These are phyloP conservation scores for Lanmaoa pseudosensibilis DNA, from an alignment of 768 basidiomycete genomes.

Conservation along the genomic window DNA sequence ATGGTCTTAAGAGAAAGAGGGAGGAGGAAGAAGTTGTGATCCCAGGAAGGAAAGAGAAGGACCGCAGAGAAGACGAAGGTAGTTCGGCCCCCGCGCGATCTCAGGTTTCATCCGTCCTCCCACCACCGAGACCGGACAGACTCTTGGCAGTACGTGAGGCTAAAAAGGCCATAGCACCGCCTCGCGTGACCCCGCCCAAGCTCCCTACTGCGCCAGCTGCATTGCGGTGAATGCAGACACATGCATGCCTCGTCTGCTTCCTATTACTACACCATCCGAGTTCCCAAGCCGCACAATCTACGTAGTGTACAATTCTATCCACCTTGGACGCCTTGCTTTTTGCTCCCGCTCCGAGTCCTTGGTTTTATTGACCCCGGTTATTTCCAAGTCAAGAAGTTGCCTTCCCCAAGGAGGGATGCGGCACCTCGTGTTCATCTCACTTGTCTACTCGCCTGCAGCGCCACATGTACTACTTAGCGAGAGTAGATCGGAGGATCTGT, in stretches of 20 bases:
- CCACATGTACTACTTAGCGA: too few relatives aligned
- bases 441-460: too few relatives aligned
- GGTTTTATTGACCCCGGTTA: neutral
- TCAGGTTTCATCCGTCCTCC: neutral
- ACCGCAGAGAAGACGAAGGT: conserved; percentile 5
- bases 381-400: neutral
- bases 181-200: conserved; percentile 6
- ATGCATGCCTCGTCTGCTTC: neutral
- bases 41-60: conserved; percentile 16
- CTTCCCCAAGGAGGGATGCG: too few relatives aligned
- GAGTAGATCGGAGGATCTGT: too few relatives aligned
- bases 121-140: conserved; percentile 25
- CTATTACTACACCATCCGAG: neutral
- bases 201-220: neutral
- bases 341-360: neutral
- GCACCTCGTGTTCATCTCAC: neutral
- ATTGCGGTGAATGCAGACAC: conserved; percentile 3
- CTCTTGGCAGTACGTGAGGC: conserved; percentile 14
- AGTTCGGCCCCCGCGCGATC: neutral
- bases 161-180: conserved; percentile 21
- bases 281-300: neutral
- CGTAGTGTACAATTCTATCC: neutral
- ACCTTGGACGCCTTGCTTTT: neutral
- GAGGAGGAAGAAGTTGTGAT: conserved; percentile 19
- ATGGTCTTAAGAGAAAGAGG: conserved; percentile 25